A percentile compares a stretch with the other conserved stretches of the same genome.
Conservation (phyloP, 768 basidiomycete species). For the Galerina marginata region DNA sequence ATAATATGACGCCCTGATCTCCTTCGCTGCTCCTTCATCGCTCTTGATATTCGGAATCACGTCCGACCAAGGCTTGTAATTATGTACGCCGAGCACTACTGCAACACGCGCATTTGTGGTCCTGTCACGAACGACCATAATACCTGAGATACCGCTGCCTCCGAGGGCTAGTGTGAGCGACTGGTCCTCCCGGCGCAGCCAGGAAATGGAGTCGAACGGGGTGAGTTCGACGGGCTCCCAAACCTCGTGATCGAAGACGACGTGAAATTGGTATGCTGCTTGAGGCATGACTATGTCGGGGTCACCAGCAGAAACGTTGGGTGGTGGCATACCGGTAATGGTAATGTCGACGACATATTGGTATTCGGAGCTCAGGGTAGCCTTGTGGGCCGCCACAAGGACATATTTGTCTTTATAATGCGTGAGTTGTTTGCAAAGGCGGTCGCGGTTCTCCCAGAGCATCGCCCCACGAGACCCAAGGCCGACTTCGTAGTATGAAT, state of each 20-base stretch:
- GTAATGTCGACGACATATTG: slow-evolving; percentile 8
- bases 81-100: slow-evolving; percentile 11
- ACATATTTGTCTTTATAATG: slow-evolving; percentile 8
- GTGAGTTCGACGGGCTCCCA: slow-evolving; percentile 8
- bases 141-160: slow-evolving; percentile 6
- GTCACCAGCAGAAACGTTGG: background rate
- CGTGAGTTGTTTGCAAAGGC: slow-evolving; percentile 1
- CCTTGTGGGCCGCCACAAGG: slow-evolving; percentile 5
- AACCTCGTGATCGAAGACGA: background rate
- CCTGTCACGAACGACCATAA: slow-evolving; percentile 5
- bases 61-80: slow-evolving; percentile 13
- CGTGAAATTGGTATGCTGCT: slow-evolving; percentile 8
- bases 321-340: background rate
- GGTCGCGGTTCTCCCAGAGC: slow-evolving; percentile 14
- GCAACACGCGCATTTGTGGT: background rate
- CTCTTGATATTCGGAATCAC: slow-evolving; percentile 6
- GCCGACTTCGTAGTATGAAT: background rate
- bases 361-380: background rate
- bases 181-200: slow-evolving; percentile 1
- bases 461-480: background rate
- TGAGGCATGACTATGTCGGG: slow-evolving; percentile 4
- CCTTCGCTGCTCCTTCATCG: slow-evolving; percentile 1
- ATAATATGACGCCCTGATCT: slow-evolving; percentile 4
- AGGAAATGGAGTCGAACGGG: background rate
- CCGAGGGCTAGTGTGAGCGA: slow-evolving; percentile 1